Evolutionary conservation across 2,329 filamentous ascomycete genomes (phyloP), one percentile per base, ranked within the genome.

Genomic region (Paradendryphiella salina): DNA sequence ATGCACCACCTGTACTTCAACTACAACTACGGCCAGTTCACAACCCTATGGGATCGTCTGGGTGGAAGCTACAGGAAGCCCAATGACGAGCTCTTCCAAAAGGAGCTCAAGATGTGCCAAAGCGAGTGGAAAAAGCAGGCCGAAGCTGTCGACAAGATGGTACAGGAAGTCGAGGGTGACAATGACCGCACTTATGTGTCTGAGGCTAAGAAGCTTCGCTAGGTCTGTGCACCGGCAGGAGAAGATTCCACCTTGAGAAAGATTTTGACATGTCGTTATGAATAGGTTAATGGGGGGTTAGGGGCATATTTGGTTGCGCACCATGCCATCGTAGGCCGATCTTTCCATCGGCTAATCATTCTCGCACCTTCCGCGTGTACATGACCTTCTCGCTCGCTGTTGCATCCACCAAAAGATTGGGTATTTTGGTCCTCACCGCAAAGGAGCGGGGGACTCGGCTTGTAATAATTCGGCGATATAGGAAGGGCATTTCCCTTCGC

Each of bases 21-120:
- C 54, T 68, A 89, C 80, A 96, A 96, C 77, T 96, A 96, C 67
- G 92, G 92, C 51, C 92, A 96, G 73, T 96, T 92, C 77, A 94
- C 90, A 13, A 96, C 91, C 0, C 79, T 94, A 15, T 96, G 92
- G 88, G 92, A 96, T 73, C 86, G 92, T 45, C 75, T 96, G 15
- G 89, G 90, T 46, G 88, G 88, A 52, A 95, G 88, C 69, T 96
- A 96, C 79, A 82, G 89, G 64, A 85, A 87, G 78, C 92, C 92
- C 4, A 93, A 94, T 63, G 82, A 86, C 49, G 90, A 91, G 75
- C 82, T 96, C 61, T 96, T 96, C 78, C 77, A 85, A 64, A 87
- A 86, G 71, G 88, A 94, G 72, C 85, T 84, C 64, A 96, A 96
- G 80, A 92, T 94, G 88, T 88, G 83, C 57, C 77, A 88, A 65